phyloP scores from a whole-genome alignment of 1,284 basidiomycete genomes.

The Boletus semigastroideus region DNA sequence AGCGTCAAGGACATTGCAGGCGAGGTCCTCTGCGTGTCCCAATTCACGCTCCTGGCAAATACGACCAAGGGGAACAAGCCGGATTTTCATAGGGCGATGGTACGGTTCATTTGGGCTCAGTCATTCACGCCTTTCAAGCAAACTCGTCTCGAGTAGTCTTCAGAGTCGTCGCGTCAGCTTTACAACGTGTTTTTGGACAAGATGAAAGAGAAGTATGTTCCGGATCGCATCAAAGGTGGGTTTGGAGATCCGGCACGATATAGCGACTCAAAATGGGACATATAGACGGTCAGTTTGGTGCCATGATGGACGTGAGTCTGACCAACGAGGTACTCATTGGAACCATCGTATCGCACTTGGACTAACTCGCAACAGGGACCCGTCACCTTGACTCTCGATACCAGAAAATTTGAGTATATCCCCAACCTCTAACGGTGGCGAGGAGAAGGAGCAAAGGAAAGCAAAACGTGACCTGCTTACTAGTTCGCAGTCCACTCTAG shows the following conservation, averaged over 20 bases:
- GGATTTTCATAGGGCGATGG: slow-evolving; percentile 92
- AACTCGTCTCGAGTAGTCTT: slow-evolving; percentile 42
- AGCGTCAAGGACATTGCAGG: slow-evolving; percentile 83
- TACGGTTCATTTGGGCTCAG: slow-evolving; percentile 25
- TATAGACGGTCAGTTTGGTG: slow-evolving; percentile 86
- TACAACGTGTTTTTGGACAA: slow-evolving; percentile 73
- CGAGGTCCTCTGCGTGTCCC: slow-evolving; percentile 87
- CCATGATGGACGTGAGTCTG: slow-evolving; percentile 88
- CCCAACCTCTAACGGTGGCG: slow-evolving; percentile 10
- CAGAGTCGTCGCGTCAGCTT: slow-evolving; percentile 65
- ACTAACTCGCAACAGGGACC: slow-evolving; percentile 58
- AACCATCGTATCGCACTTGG: neutral
- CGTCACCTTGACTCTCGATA: slow-evolving; percentile 80
- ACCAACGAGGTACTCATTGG: slow-evolving; percentile 69
- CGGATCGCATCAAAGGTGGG: slow-evolving; percentile 78
- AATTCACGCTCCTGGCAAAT: slow-evolving; percentile 89
- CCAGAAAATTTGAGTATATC: slow-evolving; percentile 64
- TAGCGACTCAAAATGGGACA: neutral
- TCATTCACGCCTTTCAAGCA: neutral
- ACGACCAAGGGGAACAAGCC: slow-evolving; percentile 86
- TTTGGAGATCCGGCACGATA: neutral
- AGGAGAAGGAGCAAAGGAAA: slow-evolving; percentile 10
- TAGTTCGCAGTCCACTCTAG: neutral
- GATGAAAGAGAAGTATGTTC: slow-evolving; percentile 62
- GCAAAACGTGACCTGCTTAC: slow-evolving; percentile 1